Evolutionary conservation across 331 rosid genomes (phyloP).

Genomic region (Acacia concinna): DNA sequence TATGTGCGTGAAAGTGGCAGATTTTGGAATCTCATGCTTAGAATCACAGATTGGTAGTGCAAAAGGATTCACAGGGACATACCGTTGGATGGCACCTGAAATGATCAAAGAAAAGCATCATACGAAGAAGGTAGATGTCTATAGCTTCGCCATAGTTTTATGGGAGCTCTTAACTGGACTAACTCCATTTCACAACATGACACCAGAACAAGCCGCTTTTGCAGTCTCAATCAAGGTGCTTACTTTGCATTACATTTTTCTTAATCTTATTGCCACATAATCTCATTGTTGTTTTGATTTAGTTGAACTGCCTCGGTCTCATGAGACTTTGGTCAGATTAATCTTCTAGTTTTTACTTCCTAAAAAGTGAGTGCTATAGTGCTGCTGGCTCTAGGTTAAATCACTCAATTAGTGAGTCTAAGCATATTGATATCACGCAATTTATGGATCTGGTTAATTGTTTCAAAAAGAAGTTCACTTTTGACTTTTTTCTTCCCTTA

Average conservation of each 20-base stretch:
- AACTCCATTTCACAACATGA: conserved; percentile 92
- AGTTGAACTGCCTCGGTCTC: conserved; percentile 7
- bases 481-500: neutral
- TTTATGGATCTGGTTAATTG: neutral
- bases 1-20: conserved; percentile 95
- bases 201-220: conserved; percentile 97
- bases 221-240: conserved; percentile 93
- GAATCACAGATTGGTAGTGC: conserved; percentile 87
- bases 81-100: conserved; percentile 99
- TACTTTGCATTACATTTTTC: conserved; percentile 21
- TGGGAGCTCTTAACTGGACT: conserved; percentile 94
- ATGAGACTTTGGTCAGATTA: neutral
- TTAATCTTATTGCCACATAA: neutral
- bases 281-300: neutral
- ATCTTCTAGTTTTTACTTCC: too few relatives aligned
- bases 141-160: conserved; percentile 91
- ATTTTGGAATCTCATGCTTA: conserved; percentile 93
- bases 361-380: neutral
- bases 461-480: neutral
- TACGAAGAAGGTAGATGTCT: conserved; percentile 91
- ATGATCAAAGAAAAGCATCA: conserved; percentile 95
- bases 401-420: conserved; percentile 6
- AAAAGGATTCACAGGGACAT: conserved; percentile 93
- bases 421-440: conserved; percentile 6
- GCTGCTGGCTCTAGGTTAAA: conserved; percentile 10